Conservation (phyloP, 2,329 filamentous ascomycete species). For the Moelleriella libera region DNA sequence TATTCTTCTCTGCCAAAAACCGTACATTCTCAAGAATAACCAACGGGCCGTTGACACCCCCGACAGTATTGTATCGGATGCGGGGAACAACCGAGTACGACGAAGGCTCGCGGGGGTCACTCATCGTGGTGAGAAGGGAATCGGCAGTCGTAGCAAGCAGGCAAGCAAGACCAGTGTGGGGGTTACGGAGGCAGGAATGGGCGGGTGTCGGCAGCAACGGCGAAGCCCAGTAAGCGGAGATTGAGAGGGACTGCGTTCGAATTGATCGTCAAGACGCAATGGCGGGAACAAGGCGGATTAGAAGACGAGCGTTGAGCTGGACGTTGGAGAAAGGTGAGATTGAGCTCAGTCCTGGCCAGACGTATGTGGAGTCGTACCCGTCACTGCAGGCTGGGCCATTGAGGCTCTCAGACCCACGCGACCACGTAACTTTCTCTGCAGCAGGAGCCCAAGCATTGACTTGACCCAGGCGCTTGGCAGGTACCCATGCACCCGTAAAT, state of each 20-base stretch:
- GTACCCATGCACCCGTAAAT: too few species aligned
- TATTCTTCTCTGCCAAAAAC: not conserved
- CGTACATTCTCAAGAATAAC: conserved; percentile 91
- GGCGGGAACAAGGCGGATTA: conserved; percentile 5
- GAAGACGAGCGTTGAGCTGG: conserved; percentile 5
- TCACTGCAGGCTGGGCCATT: not conserved
- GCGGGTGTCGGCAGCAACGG: too few species aligned
- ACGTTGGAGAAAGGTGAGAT: conserved; percentile 22
- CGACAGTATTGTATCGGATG: conserved; percentile 94
- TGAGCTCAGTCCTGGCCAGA: conserved; percentile 20
- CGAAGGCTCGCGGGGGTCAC: conserved; percentile 43
- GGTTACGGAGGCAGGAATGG: too few species aligned
- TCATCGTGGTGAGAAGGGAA: conserved; percentile 22
- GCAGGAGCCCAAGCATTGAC: too few species aligned
- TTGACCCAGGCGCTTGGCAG: too few species aligned
- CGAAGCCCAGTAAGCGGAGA: not conserved
- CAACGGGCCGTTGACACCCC: conserved; percentile 92
- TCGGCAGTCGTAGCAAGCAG: not conserved
- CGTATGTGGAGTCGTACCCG: conserved; percentile 15
- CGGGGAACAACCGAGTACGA: conserved; percentile 46
- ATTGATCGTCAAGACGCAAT: not conserved
- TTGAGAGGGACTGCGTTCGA: not conserved
- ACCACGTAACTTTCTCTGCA: too few species aligned
- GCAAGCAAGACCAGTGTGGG: not conserved
- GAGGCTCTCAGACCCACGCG: not conserved